Percentiles rank a stretch among this genome's conserved stretches.
phyloP scores from a whole-genome alignment of 1,139 yeast species.

The Kurtzmaniella quercitrusa region DNA sequence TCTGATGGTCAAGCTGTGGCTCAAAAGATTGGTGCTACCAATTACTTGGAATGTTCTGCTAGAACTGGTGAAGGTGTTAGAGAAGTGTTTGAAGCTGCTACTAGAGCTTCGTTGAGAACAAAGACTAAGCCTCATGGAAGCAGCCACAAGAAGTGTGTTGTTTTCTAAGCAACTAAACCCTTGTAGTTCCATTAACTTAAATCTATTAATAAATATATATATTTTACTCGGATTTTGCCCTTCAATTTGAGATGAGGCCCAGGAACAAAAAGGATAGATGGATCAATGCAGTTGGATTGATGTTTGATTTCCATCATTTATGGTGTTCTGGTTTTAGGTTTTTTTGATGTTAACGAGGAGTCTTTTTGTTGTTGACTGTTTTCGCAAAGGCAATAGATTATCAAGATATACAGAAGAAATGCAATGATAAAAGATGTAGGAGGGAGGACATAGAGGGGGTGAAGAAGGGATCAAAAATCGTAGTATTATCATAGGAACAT shows the following conservation, averaged over 20 bases:
- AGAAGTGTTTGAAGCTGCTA: slow-evolving; percentile 89
- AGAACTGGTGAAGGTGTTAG: slow-evolving; percentile 87
- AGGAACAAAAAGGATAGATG: not conserved
- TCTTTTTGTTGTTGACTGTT: not conserved
- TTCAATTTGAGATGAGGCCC: not conserved
- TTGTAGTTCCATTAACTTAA: not conserved
- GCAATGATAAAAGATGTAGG: not conserved
- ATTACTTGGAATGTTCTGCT: slow-evolving; percentile 91
- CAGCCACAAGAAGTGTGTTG: slow-evolving; percentile 46
- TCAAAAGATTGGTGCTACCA: slow-evolving; percentile 79
- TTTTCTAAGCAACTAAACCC: slow-evolving; percentile 37
- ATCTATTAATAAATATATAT: not conserved
- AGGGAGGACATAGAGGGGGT: not conserved
- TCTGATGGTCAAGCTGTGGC: slow-evolving; percentile 85
- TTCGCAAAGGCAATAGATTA: not conserved
- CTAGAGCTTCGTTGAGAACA: slow-evolving; percentile 76
- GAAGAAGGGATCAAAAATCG: too few species aligned
- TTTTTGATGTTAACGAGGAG: not conserved
- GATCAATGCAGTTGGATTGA: not conserved
- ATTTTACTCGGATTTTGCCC: not conserved
- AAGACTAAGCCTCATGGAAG: slow-evolving; percentile 55
- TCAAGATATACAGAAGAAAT: not conserved
- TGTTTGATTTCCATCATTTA: not conserved
- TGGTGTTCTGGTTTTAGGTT: not conserved
- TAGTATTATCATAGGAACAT: too few species aligned